Evolutionary conservation across 768 basidiomycete species (phyloP).

Genomic region (Boletus sp.): DNA sequence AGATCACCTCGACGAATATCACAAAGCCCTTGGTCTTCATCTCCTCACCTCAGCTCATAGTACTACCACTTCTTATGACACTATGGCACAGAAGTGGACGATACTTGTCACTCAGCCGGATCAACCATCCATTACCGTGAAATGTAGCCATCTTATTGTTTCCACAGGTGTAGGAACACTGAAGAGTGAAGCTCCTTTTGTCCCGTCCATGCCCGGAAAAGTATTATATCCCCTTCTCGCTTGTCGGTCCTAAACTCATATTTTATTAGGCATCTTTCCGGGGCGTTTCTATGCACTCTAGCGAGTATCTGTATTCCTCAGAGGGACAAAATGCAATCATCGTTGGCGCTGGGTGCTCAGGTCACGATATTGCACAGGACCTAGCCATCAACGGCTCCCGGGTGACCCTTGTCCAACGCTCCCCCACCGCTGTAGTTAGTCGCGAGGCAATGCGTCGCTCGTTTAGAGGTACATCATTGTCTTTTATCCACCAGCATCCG

Average conservation of each 20-base stretch:
- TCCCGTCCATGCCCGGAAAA: neutral
- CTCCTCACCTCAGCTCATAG: conserved; percentile 2
- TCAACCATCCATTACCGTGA: neutral
- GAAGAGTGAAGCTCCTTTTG: neutral
- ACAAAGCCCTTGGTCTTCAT: neutral
- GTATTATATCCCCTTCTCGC: neutral
- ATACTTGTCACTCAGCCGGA: neutral
- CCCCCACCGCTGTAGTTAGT: conserved; percentile 7
- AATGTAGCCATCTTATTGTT: neutral
- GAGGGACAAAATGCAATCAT: neutral
- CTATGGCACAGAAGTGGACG: neutral
- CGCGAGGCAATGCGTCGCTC: conserved; percentile 4
- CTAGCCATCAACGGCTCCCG: neutral
- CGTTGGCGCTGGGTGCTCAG: conserved; percentile 14
- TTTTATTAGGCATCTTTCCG: neutral
- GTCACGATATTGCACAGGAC: conserved; percentile 13
- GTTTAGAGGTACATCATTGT: neutral
- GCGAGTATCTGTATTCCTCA: neutral
- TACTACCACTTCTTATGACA: neutral
- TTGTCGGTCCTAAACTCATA: neutral
- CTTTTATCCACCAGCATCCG: neutral
- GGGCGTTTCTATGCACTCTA: neutral
- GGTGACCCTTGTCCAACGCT: conserved; percentile 8
- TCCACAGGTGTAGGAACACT: neutral
- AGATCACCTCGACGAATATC: conserved; percentile 10